A percentile compares a stretch with the other conserved stretches of the same genome.
These are phyloP conservation scores for Tulasnella sp. DNA, from an alignment of 768 basidiomycete genomes.

Conservation along the genomic window DNA sequence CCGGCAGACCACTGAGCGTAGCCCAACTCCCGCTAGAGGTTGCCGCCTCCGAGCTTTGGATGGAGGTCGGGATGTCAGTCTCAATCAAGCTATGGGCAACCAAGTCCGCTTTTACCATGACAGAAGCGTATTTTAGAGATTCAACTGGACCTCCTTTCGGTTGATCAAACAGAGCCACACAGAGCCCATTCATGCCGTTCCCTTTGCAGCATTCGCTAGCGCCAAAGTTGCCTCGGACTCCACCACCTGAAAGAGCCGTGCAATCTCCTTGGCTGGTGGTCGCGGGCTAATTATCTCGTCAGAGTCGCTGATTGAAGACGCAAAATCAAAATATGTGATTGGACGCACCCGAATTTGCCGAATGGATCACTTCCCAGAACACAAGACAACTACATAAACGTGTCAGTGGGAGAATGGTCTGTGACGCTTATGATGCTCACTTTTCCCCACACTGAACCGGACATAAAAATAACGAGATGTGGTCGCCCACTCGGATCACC, in stretches of 20 bases:
- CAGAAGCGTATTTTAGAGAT: neutral
- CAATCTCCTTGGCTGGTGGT: neutral
- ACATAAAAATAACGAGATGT: neutral
- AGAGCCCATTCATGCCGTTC: neutral
- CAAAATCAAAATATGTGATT: neutral
- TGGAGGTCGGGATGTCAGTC: neutral
- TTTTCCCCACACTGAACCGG: neutral
- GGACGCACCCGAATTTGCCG: neutral
- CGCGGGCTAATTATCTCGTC: neutral
- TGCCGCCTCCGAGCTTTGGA: neutral
- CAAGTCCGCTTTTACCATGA: neutral
- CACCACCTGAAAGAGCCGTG: neutral
- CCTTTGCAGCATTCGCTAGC: neutral
- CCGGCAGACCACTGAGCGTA: neutral
- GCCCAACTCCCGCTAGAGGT: neutral
- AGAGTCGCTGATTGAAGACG: too few species aligned
- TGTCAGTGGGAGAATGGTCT: neutral
- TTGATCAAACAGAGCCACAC: neutral
- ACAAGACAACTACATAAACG: neutral
- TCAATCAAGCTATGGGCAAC: neutral
- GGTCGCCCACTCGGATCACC: neutral
- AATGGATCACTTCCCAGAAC: neutral
- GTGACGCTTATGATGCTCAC: neutral
- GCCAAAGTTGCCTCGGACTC: neutral
- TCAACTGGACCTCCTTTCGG: neutral